Conservation (phyloP, 2,329 filamentous ascomycete genomes). For the Diaporthe sp. region DNA sequence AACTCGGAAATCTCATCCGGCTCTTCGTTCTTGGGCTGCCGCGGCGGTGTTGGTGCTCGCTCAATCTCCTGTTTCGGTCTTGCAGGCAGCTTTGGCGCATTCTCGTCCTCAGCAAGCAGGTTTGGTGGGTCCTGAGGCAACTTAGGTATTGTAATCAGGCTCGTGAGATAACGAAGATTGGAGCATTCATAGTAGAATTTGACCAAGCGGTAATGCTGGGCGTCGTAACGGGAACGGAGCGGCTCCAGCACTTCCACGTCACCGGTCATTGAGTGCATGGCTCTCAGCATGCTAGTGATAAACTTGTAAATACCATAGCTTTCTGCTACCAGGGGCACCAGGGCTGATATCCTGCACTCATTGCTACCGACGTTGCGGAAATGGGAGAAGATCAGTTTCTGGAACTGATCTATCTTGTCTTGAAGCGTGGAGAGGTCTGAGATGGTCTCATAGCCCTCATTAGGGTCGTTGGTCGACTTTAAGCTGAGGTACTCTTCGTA, state of each 20-base stretch:
- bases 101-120: slow-evolving; percentile 85
- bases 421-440: slow-evolving; percentile 96
- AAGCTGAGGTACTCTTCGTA: slow-evolving; percentile 99
- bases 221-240: slow-evolving; percentile 88
- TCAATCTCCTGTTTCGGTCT: slow-evolving; percentile 82
- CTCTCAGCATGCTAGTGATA: slow-evolving; percentile 98
- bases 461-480: slow-evolving; percentile 98
- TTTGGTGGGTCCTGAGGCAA: slow-evolving; percentile 94
- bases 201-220: slow-evolving; percentile 94
- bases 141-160: slow-evolving; percentile 95
- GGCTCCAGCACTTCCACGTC: slow-evolving; percentile 94
- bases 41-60: slow-evolving; percentile 76
- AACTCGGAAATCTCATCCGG: slow-evolving; percentile 97
- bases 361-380: slow-evolving; percentile 94
- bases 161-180: slow-evolving; percentile 95
- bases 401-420: slow-evolving; percentile 98
- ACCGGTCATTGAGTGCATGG: slow-evolving; percentile 96
- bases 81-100: slow-evolving; percentile 84
- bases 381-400: slow-evolving; percentile 98
- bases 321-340: slow-evolving; percentile 95
- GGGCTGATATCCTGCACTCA: slow-evolving; percentile 93
- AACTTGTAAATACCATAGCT: slow-evolving; percentile 99
- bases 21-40: slow-evolving; percentile 78
- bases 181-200: slow-evolving; percentile 99
- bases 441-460: slow-evolving; percentile 97